phyloP scores from a whole-genome alignment of 164 flowering plant genomes.

The Kalanchoe fedtschenkoi region DNA sequence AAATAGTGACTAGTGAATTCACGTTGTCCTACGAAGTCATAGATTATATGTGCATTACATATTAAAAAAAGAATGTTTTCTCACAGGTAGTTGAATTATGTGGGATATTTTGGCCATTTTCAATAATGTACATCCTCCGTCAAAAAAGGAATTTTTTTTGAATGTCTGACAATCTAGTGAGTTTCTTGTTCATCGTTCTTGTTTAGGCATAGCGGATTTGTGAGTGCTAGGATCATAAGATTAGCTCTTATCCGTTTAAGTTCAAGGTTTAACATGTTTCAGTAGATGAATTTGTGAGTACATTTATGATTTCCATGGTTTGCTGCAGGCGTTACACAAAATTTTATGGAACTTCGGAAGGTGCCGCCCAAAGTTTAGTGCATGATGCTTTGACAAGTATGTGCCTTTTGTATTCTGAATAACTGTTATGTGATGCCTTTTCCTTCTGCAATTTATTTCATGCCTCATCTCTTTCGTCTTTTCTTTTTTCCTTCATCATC shows the following conservation, averaged over 20 bases:
- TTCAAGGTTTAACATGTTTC: no score
- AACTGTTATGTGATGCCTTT: neutral
- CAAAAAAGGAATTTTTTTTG: neutral
- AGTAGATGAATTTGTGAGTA: neutral
- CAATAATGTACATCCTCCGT: neutral
- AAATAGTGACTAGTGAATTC: neutral
- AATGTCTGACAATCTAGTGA: neutral
- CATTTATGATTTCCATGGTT: constrained; percentile 1
- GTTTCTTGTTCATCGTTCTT: neutral
- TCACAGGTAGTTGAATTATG: neutral
- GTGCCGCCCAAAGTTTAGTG: constrained; percentile 65
- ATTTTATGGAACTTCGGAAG: constrained; percentile 83
- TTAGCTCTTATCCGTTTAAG: no score
- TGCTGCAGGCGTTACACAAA: constrained; percentile 86
- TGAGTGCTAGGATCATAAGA: no score
- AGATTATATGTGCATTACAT: neutral
- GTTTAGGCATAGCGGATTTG: neutral
- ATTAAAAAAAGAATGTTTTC: neutral
- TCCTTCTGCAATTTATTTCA: neutral
- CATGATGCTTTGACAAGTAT: constrained; percentile 88
- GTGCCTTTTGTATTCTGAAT: constrained; percentile 11
- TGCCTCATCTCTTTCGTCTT: neutral
- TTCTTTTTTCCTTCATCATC: neutral
- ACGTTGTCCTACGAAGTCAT: neutral
- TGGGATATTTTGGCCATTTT: neutral